phyloP scores from a whole-genome alignment of 495 filamentous ascomycete species.

The Glutinoglossum americanum region DNA sequence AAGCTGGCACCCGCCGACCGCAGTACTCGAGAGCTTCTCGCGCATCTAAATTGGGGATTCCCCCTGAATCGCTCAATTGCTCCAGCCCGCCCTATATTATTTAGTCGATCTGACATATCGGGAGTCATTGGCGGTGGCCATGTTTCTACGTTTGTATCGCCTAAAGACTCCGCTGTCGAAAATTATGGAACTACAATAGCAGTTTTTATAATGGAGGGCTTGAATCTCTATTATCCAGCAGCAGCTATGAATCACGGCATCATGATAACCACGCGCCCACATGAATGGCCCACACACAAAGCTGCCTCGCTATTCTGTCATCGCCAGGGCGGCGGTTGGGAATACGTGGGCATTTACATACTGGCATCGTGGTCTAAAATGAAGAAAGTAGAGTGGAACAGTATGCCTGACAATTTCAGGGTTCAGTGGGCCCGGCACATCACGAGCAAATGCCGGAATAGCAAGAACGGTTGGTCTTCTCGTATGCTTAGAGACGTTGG shows the following conservation, averaged over 20 bases:
- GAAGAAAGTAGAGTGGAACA: not conserved
- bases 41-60: not conserved
- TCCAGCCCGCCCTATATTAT: not conserved
- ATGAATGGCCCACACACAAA: not conserved
- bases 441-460: too few relatives aligned
- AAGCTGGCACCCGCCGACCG: not conserved
- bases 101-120: not conserved
- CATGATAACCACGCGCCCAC: not conserved
- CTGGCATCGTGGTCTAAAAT: not conserved
- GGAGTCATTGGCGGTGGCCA: not conserved
- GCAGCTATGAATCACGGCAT: not conserved
- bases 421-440: not conserved
- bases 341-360: not conserved
- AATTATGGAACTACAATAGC: not conserved
- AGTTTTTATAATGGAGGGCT: not conserved
- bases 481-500: not conserved
- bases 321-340: not conserved
- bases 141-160: not conserved
- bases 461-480: not conserved
- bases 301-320: not conserved
- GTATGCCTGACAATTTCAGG: not conserved
- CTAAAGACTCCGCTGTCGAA: not conserved
- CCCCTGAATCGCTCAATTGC: not conserved
- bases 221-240: not conserved
- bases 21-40: not conserved